phyloP scores from a whole-genome alignment of 192 early-diverging fungal species.

The Umbelopsis sp. region DNA sequence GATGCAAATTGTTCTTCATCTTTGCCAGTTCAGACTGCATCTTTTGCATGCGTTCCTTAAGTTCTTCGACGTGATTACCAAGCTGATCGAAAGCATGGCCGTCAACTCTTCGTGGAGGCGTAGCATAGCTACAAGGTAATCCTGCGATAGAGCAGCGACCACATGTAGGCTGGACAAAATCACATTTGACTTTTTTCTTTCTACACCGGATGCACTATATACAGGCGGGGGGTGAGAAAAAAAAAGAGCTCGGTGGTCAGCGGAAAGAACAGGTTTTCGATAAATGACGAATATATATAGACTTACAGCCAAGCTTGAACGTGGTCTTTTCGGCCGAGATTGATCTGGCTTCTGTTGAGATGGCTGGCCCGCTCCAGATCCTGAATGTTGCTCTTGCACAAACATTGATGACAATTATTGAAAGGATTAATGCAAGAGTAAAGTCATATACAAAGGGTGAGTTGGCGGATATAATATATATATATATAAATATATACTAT shows the following conservation, averaged over 20 bases:
- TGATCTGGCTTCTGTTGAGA: slow-evolving; percentile 28
- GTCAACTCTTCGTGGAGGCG: slow-evolving; percentile 43
- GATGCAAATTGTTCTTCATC: slow-evolving; percentile 47
- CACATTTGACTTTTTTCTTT: slow-evolving; percentile 50
- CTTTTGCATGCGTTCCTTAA: slow-evolving; percentile 49
- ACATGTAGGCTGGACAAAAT: slow-evolving; percentile 49
- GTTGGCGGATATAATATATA: slow-evolving; percentile 12
- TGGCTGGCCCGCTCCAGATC: slow-evolving; percentile 14
- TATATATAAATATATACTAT: slow-evolving; percentile 16
- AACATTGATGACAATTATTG: slow-evolving; percentile 22
- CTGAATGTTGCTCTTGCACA: slow-evolving; percentile 17
- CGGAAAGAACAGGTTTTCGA: not conserved
- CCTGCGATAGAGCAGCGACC: slow-evolving; percentile 42
- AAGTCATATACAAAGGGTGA: not conserved
- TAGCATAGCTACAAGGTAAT: slow-evolving; percentile 46
- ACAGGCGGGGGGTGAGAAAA: not conserved
- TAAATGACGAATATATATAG: not conserved
- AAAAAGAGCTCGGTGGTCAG: not conserved
- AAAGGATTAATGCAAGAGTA: not conserved
- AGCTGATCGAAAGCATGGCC: slow-evolving; percentile 47
- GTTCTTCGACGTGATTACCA: slow-evolving; percentile 46
- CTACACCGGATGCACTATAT: slow-evolving; percentile 46
- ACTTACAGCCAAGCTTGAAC: slow-evolving; percentile 46
- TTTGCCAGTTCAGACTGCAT: slow-evolving; percentile 44
- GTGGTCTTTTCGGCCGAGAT: slow-evolving; percentile 37